Percentiles rank a stretch among this genome's conserved stretches.
Evolutionary conservation across 257 asterid genomes (phyloP).

Genomic region (Capsicum rhomboideum): DNA sequence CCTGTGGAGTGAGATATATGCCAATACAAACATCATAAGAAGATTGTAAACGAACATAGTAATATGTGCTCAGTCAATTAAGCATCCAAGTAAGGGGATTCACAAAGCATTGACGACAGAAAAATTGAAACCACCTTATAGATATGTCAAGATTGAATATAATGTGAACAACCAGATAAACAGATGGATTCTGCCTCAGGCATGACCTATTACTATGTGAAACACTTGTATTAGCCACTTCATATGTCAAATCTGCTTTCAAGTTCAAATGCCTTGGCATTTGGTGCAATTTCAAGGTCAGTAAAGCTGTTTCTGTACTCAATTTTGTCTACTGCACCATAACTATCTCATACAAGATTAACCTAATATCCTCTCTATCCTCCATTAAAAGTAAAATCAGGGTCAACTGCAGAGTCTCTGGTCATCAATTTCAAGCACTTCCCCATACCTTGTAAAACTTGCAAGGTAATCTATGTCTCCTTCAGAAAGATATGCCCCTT

Average conservation of each 20-base stretch:
- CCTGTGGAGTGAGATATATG: conserved; percentile 28
- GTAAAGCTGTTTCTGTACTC: background rate
- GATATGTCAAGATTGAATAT: background rate
- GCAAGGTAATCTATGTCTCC: background rate
- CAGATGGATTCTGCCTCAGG: background rate
- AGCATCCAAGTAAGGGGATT: background rate
- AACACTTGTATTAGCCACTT: background rate
- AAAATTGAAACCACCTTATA: background rate
- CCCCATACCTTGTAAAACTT: background rate
- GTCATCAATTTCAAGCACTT: background rate
- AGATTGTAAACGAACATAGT: background rate
- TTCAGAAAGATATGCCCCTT: background rate
- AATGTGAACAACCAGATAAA: background rate
- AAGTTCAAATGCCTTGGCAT: background rate
- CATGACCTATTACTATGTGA: background rate
- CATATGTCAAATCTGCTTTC: background rate
- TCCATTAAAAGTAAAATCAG: background rate
- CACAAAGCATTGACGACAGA: background rate
- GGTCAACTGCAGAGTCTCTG: background rate
- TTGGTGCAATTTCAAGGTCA: background rate
- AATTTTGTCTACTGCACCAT: background rate
- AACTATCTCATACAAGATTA: background rate
- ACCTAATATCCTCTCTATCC: background rate
- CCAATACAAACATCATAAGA: background rate
- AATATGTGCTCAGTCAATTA: background rate